These are phyloP conservation scores for Bjerkandera adusta DNA, from an alignment of 1,284 basidiomycete genomes.

Conservation along the genomic window DNA sequence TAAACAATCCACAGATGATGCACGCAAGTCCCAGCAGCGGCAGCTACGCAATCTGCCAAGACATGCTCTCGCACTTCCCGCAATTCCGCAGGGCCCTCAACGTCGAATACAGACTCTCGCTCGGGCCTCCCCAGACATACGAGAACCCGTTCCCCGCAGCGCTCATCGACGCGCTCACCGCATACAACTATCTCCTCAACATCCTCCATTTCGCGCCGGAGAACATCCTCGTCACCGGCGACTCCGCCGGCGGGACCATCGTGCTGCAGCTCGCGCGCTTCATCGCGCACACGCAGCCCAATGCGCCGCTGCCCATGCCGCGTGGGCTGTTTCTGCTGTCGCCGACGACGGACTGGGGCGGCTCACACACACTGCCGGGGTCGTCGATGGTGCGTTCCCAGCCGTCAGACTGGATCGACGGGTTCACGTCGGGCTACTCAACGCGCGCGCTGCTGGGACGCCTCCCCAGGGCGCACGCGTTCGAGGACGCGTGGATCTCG, in stretches of 20 bases:
- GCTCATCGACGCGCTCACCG: constrained; percentile 45
- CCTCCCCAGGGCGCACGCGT: constrained; percentile 24
- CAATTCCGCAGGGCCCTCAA: constrained; percentile 31
- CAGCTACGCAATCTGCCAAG: constrained; percentile 24
- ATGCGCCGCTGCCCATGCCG: constrained; percentile 32
- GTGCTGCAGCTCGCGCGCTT: constrained; percentile 38
- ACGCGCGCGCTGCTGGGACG: constrained; percentile 8
- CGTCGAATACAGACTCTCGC: constrained; percentile 34
- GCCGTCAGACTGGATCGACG: constrained; percentile 15
- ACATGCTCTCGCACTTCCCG: constrained; percentile 18
- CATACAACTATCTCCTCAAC: constrained; percentile 42
- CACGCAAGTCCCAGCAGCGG: constrained; percentile 39
- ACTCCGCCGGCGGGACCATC: constrained; percentile 55
- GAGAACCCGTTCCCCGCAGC: constrained; percentile 45
- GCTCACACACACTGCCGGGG: constrained; percentile 34
- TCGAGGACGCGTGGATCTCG: constrained; percentile 51
- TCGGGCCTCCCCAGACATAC: constrained; percentile 19
- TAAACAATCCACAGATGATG: constrained; percentile 6
- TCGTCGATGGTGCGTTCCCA: constrained; percentile 36
- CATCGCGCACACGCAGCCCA: constrained; percentile 21
- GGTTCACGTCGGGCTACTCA: neutral
- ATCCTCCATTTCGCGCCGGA: constrained; percentile 35
- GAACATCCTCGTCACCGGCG: constrained; percentile 50
- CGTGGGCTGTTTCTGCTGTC: constrained; percentile 42
- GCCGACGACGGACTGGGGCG: constrained; percentile 54